A percentile compares a stretch with the other conserved stretches of the same genome.
Evolutionary conservation across 176 grass and related monocot species (phyloP).

Genomic region (Dendrocalamus sinicus): DNA sequence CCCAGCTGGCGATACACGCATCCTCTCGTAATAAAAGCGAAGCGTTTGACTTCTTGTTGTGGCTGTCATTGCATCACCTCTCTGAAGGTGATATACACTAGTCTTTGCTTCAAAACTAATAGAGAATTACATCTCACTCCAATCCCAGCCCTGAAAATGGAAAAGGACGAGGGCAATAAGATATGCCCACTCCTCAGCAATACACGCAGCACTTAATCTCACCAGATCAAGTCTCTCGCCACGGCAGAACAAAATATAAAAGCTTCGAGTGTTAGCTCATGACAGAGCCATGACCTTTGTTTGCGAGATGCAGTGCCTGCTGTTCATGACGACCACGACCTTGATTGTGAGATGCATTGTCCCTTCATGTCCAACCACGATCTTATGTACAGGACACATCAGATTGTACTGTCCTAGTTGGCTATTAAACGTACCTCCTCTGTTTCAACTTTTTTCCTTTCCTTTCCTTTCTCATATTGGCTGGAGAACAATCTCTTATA

Average conservation of each 20-base stretch:
- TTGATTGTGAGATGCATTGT: neutral
- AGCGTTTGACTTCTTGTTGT: conserved; percentile 12
- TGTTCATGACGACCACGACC: conserved; percentile 38
- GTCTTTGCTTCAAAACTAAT: conserved; percentile 24
- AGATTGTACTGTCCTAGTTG: neutral
- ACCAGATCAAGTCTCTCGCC: conserved; percentile 6
- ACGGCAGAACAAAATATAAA: neutral
- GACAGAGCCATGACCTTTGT: conserved; percentile 31
- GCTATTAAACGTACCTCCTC: neutral
- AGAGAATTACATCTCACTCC: conserved; percentile 9
- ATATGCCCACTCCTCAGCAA: conserved; percentile 34
- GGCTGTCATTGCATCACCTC: conserved; percentile 23
- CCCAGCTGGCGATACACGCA: conserved; percentile 20
- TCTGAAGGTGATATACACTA: conserved; percentile 12
- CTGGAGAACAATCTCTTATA: neutral
- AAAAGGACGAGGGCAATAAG: neutral
- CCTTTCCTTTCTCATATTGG: neutral
- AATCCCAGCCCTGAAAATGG: neutral
- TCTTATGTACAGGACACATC: conserved; percentile 25
- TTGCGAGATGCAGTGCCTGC: neutral
- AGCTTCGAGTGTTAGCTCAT: neutral
- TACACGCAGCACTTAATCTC: conserved; percentile 23
- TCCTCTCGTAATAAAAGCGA: neutral
- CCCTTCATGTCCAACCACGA: conserved; percentile 31
- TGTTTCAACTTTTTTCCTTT: neutral